Conservation (phyloP, 2,329 filamentous ascomycete species). For the Botrytis medusae region DNA sequence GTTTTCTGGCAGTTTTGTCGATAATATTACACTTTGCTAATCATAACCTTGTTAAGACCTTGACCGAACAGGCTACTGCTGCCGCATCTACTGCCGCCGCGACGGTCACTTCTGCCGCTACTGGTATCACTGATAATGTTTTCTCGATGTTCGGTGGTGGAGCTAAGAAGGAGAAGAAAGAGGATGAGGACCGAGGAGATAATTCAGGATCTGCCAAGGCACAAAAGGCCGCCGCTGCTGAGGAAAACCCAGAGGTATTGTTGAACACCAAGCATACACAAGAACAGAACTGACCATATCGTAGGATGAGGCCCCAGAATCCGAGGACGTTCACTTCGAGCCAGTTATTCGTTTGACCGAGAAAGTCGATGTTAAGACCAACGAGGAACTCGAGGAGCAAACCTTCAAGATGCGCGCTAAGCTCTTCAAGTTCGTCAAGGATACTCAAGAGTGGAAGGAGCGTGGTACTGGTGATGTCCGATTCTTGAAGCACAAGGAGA, state of each 20-base stretch:
- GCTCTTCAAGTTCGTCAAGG: conserved; percentile 96
- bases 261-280: conserved; percentile 15
- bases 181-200: conserved; percentile 77
- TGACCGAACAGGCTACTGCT: conserved; percentile 40
- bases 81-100: conserved; percentile 43
- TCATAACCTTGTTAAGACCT: conserved; percentile 30
- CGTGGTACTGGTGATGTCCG: conserved; percentile 94
- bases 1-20: neutral
- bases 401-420: conserved; percentile 99
- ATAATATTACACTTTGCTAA: conserved; percentile 24
- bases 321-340: conserved; percentile 94
- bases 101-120: conserved; percentile 44
- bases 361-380: conserved; percentile 95
- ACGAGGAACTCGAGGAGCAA: conserved; percentile 97
- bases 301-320: conserved; percentile 75
- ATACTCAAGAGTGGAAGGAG: conserved; percentile 97
- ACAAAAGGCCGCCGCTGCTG: conserved; percentile 55
- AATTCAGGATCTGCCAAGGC: conserved; percentile 87
- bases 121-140: conserved; percentile 58
- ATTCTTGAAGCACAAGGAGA: conserved; percentile 98
- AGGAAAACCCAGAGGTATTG: conserved; percentile 41
- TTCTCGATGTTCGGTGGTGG: conserved; percentile 99
- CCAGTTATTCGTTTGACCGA: conserved; percentile 94
- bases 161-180: conserved; percentile 95
- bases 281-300: conserved; percentile 26